Conservation (phyloP, 306 rosid species). For the Crataegus laevigata region DNA sequence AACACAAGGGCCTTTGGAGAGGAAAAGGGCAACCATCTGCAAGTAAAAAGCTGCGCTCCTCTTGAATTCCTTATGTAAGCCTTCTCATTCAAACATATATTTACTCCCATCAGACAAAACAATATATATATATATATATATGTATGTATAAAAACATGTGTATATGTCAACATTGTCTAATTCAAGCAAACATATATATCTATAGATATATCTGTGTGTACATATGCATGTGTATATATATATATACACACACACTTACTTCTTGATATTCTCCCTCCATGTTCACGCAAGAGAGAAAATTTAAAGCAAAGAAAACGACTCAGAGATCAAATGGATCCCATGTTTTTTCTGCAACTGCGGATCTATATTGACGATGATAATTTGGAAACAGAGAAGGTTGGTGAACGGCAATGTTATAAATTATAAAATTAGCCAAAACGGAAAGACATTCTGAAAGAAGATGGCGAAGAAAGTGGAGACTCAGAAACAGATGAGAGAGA, state of each 20-base stretch:
- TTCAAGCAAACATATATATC: neutral
- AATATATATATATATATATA: neutral
- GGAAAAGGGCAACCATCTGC: slow-evolving; percentile 71
- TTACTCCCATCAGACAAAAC: neutral
- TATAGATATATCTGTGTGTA: neutral
- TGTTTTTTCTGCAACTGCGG: neutral
- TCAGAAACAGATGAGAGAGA: neutral
- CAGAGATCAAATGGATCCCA: neutral
- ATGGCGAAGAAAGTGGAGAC: neutral
- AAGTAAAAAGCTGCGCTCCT: slow-evolving; percentile 64
- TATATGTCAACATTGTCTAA: neutral
- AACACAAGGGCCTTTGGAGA: slow-evolving; percentile 70
- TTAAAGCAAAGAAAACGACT: neutral
- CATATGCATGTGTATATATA: neutral
- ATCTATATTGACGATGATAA: neutral
- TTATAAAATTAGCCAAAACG: neutral
- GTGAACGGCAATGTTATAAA: neutral
- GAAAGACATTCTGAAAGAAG: neutral
- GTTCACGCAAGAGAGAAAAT: slow-evolving; percentile 12
- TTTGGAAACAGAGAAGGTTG: neutral
- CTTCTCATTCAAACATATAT: slow-evolving; percentile 26
- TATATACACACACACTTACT: no score
- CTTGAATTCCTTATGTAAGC: slow-evolving; percentile 51
- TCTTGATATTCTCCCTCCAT: slow-evolving; percentile 50
- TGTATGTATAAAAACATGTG: neutral